Percentiles rank a stretch among this genome's conserved stretches.
These are phyloP conservation scores for Discostella stelligera DNA, from an alignment of 352 stramenopile species.

Conservation along the genomic window DNA sequence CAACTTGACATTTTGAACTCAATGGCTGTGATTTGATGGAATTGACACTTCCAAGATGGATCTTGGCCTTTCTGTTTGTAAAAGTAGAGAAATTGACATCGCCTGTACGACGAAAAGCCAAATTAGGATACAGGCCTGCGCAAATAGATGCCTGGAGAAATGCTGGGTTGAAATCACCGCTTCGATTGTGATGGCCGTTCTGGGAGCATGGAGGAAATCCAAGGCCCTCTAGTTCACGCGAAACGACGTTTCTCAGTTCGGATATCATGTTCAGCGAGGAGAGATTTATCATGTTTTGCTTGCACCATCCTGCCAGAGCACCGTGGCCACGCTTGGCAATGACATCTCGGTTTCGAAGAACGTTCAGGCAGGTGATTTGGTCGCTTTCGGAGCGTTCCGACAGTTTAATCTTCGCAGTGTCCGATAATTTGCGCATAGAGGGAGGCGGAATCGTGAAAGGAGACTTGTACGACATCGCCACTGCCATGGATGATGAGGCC, in stretches of 20 bases:
- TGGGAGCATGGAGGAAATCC: conserved; percentile 48
- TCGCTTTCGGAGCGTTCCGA: conserved; percentile 69
- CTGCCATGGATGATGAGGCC: conserved; percentile 57
- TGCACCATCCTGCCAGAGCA: conserved; percentile 69
- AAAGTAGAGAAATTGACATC: conserved; percentile 75
- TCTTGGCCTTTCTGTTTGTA: conserved; percentile 71
- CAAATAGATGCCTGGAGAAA: conserved; percentile 61
- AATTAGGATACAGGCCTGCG: conserved; percentile 76
- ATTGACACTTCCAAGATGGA: conserved; percentile 74
- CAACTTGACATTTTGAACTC: conserved; percentile 65
- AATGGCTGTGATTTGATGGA: conserved; percentile 65
- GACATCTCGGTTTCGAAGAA: conserved; percentile 55
- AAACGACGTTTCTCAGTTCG: conserved; percentile 82
- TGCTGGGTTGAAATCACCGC: conserved; percentile 52
- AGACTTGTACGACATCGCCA: conserved; percentile 72
- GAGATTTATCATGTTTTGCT: conserved; percentile 84
- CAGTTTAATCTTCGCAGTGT: conserved; percentile 60
- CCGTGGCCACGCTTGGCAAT: conserved; percentile 50
- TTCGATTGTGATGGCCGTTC: conserved; percentile 64
- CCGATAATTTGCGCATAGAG: conserved; percentile 45
- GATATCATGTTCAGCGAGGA: conserved; percentile 90
- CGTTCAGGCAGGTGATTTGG: conserved; percentile 74
- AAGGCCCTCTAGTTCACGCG: conserved; percentile 63
- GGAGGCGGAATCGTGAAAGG: conserved; percentile 64
- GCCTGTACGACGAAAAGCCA: conserved; percentile 55